A percentile compares a stretch with the other conserved stretches of the same genome.
Evolutionary conservation across 768 basidiomycete genomes (phyloP).

Genomic region (Termitomyces titanicus): DNA sequence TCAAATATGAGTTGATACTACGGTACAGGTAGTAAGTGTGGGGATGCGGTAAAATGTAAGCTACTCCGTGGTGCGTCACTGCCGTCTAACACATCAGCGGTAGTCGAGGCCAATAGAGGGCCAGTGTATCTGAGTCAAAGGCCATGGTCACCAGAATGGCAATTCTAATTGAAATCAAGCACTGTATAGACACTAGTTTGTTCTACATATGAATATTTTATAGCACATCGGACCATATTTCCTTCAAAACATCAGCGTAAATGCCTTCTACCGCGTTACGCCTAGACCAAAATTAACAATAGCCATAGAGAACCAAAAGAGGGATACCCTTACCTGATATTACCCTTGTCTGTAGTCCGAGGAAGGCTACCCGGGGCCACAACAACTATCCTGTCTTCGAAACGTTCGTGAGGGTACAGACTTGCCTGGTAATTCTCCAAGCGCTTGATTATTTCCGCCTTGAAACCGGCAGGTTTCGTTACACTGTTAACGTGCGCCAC

Average conservation of each 20-base stretch:
- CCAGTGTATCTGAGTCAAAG: too few species aligned
- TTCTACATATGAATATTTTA: not conserved
- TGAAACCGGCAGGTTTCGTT: not conserved
- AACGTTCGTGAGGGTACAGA: not conserved
- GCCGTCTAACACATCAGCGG: too few species aligned
- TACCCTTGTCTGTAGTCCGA: constrained; percentile 1
- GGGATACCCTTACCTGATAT: not conserved
- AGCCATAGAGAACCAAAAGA: not conserved
- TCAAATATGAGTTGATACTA: too few species aligned
- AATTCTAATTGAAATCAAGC: not conserved
- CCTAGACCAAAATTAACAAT: not conserved
- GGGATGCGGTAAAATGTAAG: too few species aligned
- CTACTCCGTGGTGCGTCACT: too few species aligned
- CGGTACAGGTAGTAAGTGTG: too few species aligned
- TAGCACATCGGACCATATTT: not conserved
- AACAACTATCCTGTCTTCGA: not conserved
- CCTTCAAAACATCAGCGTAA: not conserved
- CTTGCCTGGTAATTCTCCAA: not conserved
- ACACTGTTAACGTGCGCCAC: not conserved
- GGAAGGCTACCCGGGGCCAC: not conserved
- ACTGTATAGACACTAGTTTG: not conserved
- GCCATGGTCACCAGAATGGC: not conserved
- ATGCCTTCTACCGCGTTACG: not conserved
- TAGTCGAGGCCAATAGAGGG: too few species aligned
- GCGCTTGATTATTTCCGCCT: not conserved